phyloP scores from a whole-genome alignment of 257 asterid genomes.

The Perilla frutescens region DNA sequence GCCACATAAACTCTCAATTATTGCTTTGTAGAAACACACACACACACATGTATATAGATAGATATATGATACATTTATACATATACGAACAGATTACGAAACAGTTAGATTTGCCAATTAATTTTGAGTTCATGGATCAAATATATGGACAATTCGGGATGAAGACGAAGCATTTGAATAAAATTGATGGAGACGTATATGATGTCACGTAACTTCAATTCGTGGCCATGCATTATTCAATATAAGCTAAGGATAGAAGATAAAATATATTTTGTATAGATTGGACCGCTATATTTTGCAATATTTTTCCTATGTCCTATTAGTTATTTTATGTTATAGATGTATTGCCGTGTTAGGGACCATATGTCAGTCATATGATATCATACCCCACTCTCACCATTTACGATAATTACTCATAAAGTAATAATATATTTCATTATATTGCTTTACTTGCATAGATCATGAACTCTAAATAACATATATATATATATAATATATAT shows the following conservation, averaged over 20 bases:
- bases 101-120: conserved; percentile 6
- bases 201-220: conserved; percentile 40
- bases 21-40: no score
- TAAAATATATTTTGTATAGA: conserved; percentile 9
- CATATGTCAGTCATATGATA: conserved; percentile 3
- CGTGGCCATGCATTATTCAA: conserved; percentile 23
- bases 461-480: neutral
- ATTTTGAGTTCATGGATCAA: neutral
- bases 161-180: conserved; percentile 39
- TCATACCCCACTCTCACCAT: neutral
- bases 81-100: neutral
- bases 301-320: conserved; percentile 32
- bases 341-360: conserved; percentile 16
- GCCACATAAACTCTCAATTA: no score
- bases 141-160: conserved; percentile 1
- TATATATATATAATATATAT: neutral
- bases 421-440: neutral
- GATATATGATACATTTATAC: no score
- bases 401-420: neutral
- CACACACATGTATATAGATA: no score
- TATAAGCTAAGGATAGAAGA: neutral
- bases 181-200: conserved; percentile 30
- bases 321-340: conserved; percentile 20
- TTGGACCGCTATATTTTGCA: conserved; percentile 32
- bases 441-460: neutral